Evolutionary conservation across 148 eudicot genomes (phyloP).

Genomic region (Silene conica): DNA sequence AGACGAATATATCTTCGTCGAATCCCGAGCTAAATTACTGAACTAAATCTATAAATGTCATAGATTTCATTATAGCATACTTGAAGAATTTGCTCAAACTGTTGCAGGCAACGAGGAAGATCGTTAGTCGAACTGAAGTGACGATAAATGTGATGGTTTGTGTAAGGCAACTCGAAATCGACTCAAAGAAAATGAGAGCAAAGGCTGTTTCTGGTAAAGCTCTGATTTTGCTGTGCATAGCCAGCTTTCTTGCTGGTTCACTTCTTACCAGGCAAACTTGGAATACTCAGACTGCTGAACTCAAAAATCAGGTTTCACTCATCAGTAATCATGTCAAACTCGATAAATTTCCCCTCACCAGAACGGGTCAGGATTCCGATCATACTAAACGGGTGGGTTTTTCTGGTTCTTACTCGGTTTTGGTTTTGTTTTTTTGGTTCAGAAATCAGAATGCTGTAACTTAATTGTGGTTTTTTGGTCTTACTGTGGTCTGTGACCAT

Average conservation of each 20-base stretch:
- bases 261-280: slow-evolving; percentile 50
- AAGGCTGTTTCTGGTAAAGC: slow-evolving; percentile 50
- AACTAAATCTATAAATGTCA: neutral
- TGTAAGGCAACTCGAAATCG: slow-evolving; percentile 28
- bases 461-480: neutral
- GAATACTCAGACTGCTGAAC: slow-evolving; percentile 24
- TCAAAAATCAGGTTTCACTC: slow-evolving; percentile 17
- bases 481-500: too few relatives aligned
- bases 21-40: neutral
- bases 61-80: neutral
- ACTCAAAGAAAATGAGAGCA: slow-evolving; percentile 55
- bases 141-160: slow-evolving; percentile 17
- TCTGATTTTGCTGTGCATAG: slow-evolving; percentile 53
- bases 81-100: neutral
- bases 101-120: slow-evolving; percentile 14
- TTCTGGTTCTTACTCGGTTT: neutral
- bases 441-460: neutral
- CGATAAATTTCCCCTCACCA: slow-evolving; percentile 25
- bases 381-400: slow-evolving; percentile 58
- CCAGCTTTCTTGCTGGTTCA: slow-evolving; percentile 72
- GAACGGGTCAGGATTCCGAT: slow-evolving; percentile 31
- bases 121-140: neutral
- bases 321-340: slow-evolving; percentile 15
- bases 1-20: neutral
- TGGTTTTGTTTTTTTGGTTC: neutral